phyloP scores from a whole-genome alignment of 306 rosid genomes.

The Cucurbita maxima region DNA sequence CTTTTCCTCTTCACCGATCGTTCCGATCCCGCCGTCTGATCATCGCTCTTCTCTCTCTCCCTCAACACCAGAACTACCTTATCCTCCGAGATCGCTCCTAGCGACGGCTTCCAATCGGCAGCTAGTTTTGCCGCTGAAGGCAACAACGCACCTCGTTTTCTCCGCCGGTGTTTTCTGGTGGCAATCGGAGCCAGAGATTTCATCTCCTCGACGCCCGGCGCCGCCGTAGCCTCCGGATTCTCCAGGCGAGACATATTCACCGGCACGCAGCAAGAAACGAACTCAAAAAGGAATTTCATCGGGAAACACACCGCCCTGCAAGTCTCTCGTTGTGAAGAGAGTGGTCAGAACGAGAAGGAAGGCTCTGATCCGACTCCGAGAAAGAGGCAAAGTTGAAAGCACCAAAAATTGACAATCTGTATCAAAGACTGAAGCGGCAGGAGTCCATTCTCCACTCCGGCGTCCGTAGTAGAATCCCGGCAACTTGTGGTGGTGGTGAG shows the following conservation, averaged over 20 bases:
- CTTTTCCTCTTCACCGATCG: neutral
- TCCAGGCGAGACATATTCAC: neutral
- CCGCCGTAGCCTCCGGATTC: neutral
- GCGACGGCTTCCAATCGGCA: slow-evolving; percentile 9
- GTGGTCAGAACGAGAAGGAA: neutral
- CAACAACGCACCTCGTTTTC: neutral
- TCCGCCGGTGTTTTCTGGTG: neutral
- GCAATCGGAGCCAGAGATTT: neutral
- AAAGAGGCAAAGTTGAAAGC: neutral
- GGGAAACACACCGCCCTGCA: neutral
- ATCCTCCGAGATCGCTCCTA: slow-evolving; percentile 7
- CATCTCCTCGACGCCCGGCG: neutral
- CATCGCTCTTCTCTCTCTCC: neutral
- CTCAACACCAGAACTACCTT: slow-evolving; percentile 6
- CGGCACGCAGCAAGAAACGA: slow-evolving; percentile 7
- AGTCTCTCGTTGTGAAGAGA: neutral
- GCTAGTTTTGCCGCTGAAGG: neutral
- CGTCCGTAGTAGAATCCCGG: neutral
- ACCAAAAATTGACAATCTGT: neutral
- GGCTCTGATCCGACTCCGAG: neutral
- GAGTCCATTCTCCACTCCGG: neutral
- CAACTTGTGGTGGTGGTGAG: neutral
- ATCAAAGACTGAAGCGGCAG: neutral
- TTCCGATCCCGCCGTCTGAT: neutral
- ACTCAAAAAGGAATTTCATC: slow-evolving; percentile 5